A percentile compares a stretch with the other conserved stretches of the same genome.
Evolutionary conservation across 2,329 filamentous ascomycete genomes (phyloP).

Genomic region (Colletotrichum neosansevieriae): DNA sequence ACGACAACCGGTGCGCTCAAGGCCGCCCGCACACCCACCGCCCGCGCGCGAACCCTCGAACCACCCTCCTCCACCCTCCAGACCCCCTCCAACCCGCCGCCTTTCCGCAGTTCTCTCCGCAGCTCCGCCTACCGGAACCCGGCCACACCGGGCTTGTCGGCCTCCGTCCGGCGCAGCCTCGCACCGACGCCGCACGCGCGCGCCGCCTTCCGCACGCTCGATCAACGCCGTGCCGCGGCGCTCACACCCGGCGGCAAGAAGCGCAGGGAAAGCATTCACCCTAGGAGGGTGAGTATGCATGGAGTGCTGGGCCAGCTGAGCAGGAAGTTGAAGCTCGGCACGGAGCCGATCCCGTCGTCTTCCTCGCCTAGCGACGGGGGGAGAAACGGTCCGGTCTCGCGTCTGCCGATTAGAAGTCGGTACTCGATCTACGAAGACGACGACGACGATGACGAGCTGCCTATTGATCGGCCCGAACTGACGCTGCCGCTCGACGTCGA

Average conservation of each 20-base stretch:
- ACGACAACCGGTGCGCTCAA: slow-evolving; percentile 56
- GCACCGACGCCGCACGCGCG: slow-evolving; percentile 70
- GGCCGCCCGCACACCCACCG: slow-evolving; percentile 44
- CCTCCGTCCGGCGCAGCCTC: slow-evolving; percentile 58
- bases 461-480: slow-evolving; percentile 64
- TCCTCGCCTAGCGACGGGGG: slow-evolving; percentile 52
- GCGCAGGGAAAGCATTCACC: slow-evolving; percentile 66
- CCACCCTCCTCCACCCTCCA: slow-evolving; percentile 32
- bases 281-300: slow-evolving; percentile 67
- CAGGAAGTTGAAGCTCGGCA: slow-evolving; percentile 63
- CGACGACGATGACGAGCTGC: slow-evolving; percentile 57
- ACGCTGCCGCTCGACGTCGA: slow-evolving; percentile 64
- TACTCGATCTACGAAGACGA: slow-evolving; percentile 43
- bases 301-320: slow-evolving; percentile 67
- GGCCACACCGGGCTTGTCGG: slow-evolving; percentile 52
- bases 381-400: not conserved
- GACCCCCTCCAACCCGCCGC: slow-evolving; percentile 30
- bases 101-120: slow-evolving; percentile 44
- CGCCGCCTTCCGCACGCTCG: slow-evolving; percentile 69
- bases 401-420: slow-evolving; percentile 44
- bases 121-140: slow-evolving; percentile 51
- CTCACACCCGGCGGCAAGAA: slow-evolving; percentile 70
- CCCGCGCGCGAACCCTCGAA: slow-evolving; percentile 11
- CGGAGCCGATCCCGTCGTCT: slow-evolving; percentile 61
- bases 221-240: slow-evolving; percentile 69